Percentiles rank a stretch among this genome's conserved stretches.
These are phyloP conservation scores for Boletus sp. DNA, from an alignment of 768 basidiomycete species.

Conservation along the genomic window DNA sequence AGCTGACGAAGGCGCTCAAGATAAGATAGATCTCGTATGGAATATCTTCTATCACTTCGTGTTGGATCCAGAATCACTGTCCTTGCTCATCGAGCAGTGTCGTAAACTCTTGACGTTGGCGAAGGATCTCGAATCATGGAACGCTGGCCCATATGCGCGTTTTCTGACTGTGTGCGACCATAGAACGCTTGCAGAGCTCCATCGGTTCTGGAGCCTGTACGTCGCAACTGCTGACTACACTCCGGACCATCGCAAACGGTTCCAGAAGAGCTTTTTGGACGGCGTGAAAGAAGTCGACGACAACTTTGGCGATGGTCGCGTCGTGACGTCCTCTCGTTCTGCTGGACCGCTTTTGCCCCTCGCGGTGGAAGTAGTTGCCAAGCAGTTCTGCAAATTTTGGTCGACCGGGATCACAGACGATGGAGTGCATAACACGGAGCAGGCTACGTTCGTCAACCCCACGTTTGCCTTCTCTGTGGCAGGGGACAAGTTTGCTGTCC, in stretches of 20 bases:
- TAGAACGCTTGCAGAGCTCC: constrained; percentile 23
- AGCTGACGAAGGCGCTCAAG: constrained; percentile 11
- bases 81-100: constrained; percentile 29
- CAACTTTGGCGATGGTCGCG: not conserved
- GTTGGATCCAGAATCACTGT: constrained; percentile 22
- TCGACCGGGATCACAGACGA: constrained; percentile 25
- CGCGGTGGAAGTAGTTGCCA: not conserved
- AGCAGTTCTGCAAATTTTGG: constrained; percentile 29
- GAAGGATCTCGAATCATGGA: constrained; percentile 21
- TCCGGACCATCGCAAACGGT: constrained; percentile 5
- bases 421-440: constrained; percentile 11
- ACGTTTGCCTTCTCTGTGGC: constrained; percentile 29
- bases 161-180: constrained; percentile 24
- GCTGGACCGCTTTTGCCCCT: constrained; percentile 25
- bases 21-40: constrained; percentile 22
- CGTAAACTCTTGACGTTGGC: constrained; percentile 19
- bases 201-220: constrained; percentile 22
- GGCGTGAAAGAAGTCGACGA: constrained; percentile 19
- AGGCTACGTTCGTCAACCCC: constrained; percentile 24
- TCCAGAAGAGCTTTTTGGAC: constrained; percentile 16
- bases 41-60: constrained; percentile 32
- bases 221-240: constrained; percentile 11
- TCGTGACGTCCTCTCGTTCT: constrained; percentile 21
- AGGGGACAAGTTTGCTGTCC: constrained; percentile 23
- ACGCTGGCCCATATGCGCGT: constrained; percentile 24